Conservation (phyloP, 2,329 filamentous ascomycete genomes). For the Cryphonectria carpinicola region DNA sequence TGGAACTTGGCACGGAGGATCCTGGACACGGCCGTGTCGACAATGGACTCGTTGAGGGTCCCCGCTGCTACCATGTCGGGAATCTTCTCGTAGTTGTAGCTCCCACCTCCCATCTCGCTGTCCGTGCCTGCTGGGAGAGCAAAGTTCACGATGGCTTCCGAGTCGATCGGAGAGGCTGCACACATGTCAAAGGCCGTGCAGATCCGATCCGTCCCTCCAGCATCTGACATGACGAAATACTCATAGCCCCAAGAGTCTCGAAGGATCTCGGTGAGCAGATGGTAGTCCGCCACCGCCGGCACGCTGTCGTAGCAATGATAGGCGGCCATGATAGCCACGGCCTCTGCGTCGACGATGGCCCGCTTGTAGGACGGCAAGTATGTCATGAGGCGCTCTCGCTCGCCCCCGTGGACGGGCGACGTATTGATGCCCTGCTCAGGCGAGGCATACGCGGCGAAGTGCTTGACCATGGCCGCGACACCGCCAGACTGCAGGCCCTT, state of each 20-base stretch:
- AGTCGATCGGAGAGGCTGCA: slow-evolving; percentile 61
- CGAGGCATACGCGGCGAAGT: slow-evolving; percentile 70
- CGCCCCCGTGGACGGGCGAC: slow-evolving; percentile 58
- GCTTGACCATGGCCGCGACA: slow-evolving; percentile 75
- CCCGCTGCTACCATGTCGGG: slow-evolving; percentile 66
- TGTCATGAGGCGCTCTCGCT: slow-evolving; percentile 58
- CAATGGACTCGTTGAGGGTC: slow-evolving; percentile 59
- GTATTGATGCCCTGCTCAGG: slow-evolving; percentile 77
- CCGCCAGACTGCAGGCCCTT: slow-evolving; percentile 65
- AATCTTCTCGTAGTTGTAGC: slow-evolving; percentile 70
- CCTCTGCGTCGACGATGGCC: slow-evolving; percentile 71
- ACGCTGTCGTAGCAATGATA: slow-evolving; percentile 77
- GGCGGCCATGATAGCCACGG: slow-evolving; percentile 70
- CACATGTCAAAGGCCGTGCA: slow-evolving; percentile 69
- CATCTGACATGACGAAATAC: slow-evolving; percentile 67
- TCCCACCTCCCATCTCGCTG: slow-evolving; percentile 77
- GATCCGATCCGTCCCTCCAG: slow-evolving; percentile 71
- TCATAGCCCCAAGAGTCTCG: slow-evolving; percentile 74
- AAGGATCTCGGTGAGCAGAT: slow-evolving; percentile 69
- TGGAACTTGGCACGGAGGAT: slow-evolving; percentile 70
- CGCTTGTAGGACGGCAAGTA: slow-evolving; percentile 67
- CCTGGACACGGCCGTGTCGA: slow-evolving; percentile 69
- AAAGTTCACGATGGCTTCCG: slow-evolving; percentile 62
- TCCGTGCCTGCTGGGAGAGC: slow-evolving; percentile 71
- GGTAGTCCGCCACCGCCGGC: slow-evolving; percentile 67